Percentiles rank a stretch among this genome's conserved stretches.
Evolutionary conservation across 257 asterid genomes (phyloP).

Genomic region (Primulina tabacum): DNA sequence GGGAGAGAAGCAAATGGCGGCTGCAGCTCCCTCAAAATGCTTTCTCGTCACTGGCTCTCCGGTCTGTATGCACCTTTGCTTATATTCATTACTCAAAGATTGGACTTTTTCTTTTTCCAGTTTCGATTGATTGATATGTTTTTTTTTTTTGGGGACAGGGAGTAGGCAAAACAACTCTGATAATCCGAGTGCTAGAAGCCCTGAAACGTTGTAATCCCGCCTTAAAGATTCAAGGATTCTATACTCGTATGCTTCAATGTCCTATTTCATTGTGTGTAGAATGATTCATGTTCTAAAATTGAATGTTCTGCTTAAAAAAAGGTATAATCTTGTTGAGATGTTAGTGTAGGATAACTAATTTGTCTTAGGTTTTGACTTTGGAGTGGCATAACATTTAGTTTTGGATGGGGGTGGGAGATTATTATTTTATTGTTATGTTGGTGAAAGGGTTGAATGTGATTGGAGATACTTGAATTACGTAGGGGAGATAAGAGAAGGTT

Average conservation of each 20-base stretch:
- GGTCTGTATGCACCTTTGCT: constrained; percentile 26
- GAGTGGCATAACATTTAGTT: neutral
- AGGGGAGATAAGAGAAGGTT: constrained; percentile 84
- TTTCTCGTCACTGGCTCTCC: constrained; percentile 75
- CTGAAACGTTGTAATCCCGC: constrained; percentile 52
- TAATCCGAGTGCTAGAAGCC: constrained; percentile 61
- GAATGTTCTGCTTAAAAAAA: neutral
- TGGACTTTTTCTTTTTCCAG: neutral
- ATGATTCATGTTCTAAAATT: neutral
- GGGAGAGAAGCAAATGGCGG: constrained; percentile 27
- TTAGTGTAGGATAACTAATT: neutral
- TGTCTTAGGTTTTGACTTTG: neutral
- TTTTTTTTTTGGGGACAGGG: constrained; percentile 42
- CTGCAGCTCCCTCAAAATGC: constrained; percentile 57
- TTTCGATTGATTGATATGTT: neutral
- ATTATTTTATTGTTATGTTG: neutral
- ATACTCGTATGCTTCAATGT: constrained; percentile 50
- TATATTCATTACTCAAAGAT: neutral
- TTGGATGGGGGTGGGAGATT: neutral
- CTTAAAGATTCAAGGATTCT: constrained; percentile 79
- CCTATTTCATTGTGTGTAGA: neutral
- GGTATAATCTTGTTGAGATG: neutral
- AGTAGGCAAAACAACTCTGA: constrained; percentile 79
- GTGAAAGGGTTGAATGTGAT: constrained; percentile 16
- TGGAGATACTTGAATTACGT: constrained; percentile 1